Evolutionary conservation across 148 eudicot species (phyloP).

Genomic region (Polygonum maritimum): DNA sequence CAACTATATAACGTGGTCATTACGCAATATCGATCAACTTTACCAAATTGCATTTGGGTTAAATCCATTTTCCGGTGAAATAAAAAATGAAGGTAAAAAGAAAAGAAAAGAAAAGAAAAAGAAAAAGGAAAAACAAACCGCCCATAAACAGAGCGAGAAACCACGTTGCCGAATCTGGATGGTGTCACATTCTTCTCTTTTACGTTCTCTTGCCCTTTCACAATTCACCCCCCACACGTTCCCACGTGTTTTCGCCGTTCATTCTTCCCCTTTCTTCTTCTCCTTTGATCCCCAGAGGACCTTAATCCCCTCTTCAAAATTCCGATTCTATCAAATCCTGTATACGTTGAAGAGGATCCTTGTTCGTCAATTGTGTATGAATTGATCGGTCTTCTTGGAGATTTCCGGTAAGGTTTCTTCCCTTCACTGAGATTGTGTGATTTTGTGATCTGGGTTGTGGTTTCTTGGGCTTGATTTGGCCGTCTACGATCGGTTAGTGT

Average conservation of each 20-base stretch:
- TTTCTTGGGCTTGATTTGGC: slow-evolving; percentile 1
- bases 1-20: too few relatives aligned
- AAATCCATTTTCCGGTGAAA: background rate
- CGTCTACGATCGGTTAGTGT: background rate
- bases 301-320: background rate
- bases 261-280: background rate
- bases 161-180: background rate
- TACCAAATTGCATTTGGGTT: background rate
- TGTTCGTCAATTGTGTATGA: background rate
- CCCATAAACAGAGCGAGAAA: background rate
- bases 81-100: background rate
- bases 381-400: background rate
- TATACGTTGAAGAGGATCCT: background rate
- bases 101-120: background rate
- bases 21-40: background rate
- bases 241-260: slow-evolving; percentile 8
- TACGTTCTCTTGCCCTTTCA: slow-evolving; percentile 4
- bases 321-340: background rate
- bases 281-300: slow-evolving; percentile 1
- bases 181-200: slow-evolving; percentile 1
- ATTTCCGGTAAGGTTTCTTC: background rate
- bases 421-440: background rate
- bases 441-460: background rate
- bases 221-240: background rate
- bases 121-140: background rate